Evolutionary conservation across 306 rosid genomes (phyloP).

Genomic region (Cucurbita argyrosperma): DNA sequence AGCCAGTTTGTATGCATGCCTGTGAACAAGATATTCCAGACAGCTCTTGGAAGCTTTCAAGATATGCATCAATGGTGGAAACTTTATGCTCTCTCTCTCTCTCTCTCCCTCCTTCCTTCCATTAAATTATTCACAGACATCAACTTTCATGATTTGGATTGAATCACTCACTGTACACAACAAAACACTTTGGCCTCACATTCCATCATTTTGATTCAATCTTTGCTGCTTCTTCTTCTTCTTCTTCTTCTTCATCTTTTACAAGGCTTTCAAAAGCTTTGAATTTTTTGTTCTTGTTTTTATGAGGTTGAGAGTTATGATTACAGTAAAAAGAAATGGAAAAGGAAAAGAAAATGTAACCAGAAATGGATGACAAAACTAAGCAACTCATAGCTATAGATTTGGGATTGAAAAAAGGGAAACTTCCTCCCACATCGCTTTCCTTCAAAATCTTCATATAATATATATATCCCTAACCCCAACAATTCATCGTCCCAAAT

Average conservation of each 20-base stretch:
- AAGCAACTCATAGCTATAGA: not conserved
- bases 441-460: not conserved
- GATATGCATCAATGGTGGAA: constrained; percentile 37
- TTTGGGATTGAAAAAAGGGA: not conserved
- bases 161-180: not conserved
- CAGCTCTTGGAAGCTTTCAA: constrained; percentile 36
- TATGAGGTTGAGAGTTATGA: not conserved
- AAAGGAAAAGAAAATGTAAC: not conserved
- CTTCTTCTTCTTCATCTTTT: not conserved
- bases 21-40: constrained; percentile 79
- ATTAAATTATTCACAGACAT: not conserved
- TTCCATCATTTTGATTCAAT: not conserved
- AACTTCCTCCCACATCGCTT: not conserved
- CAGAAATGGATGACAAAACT: not conserved
- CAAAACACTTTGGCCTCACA: not conserved
- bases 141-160: not conserved
- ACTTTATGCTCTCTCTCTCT: constrained; percentile 31
- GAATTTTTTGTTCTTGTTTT: not conserved
- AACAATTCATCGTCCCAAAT: not conserved
- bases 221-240: not conserved
- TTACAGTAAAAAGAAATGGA: not conserved
- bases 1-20: constrained; percentile 44
- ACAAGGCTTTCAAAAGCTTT: not conserved
- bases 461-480: not conserved
- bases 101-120: not conserved